Percentiles rank a stretch among this genome's conserved stretches.
phyloP scores from a whole-genome alignment of 2,329 filamentous ascomycete species.

The Chaetomium strumarium region DNA sequence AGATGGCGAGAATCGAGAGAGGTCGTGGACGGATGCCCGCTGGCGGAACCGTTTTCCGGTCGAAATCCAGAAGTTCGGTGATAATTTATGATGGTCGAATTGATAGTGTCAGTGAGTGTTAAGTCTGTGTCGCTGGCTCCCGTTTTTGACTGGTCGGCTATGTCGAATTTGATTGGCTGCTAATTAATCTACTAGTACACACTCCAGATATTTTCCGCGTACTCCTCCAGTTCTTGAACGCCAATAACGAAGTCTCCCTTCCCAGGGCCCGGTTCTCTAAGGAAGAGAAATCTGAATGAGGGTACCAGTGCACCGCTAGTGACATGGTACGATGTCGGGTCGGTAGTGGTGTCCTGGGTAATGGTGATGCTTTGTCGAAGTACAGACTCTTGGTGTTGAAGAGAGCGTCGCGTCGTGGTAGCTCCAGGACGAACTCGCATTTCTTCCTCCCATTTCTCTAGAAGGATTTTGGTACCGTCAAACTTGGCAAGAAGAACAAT shows the following conservation, averaged over 20 bases:
- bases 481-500: constrained; percentile 20
- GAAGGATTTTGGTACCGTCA: constrained; percentile 7
- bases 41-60: constrained; percentile 1
- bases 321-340: constrained; percentile 14
- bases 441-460: constrained; percentile 21
- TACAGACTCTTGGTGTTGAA: constrained; percentile 10
- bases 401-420: constrained; percentile 10
- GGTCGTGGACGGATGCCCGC: background rate
- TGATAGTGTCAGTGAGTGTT: background rate
- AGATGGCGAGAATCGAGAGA: background rate
- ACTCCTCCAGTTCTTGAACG: constrained; percentile 7
- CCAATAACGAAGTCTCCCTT: constrained; percentile 8
- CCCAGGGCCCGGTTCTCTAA: constrained; percentile 8
- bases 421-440: constrained; percentile 9
- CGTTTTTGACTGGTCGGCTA: too few relatives aligned
- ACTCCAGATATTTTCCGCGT: constrained; percentile 7
- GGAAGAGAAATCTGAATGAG: constrained; percentile 14
- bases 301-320: constrained; percentile 15
- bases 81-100: too few relatives aligned
- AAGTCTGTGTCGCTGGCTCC: constrained; percentile 2
- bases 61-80: constrained; percentile 11
- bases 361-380: constrained; percentile 17
- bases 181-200: too few relatives aligned
- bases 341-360: constrained; percentile 7
- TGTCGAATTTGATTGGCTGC: too few relatives aligned